Evolutionary conservation across 257 asterid genomes (phyloP).

Genomic region (Petunia secreta): DNA sequence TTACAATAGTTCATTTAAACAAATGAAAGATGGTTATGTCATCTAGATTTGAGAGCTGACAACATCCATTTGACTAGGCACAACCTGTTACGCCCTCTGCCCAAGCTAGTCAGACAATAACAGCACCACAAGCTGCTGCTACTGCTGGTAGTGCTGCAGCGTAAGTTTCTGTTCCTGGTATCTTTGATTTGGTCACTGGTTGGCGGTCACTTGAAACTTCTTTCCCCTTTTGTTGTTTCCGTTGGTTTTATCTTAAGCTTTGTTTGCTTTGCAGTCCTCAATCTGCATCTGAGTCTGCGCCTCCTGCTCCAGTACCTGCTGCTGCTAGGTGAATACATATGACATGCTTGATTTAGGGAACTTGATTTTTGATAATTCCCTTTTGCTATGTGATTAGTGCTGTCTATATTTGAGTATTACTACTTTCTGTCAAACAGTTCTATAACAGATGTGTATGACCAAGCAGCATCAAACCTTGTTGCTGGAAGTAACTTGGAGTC

Average conservation of each 20-base stretch:
- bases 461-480: slow-evolving; percentile 89
- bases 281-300: slow-evolving; percentile 61
- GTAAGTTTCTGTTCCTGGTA: slow-evolving; percentile 49
- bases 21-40: background rate
- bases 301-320: slow-evolving; percentile 43
- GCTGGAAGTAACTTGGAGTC: slow-evolving; percentile 75
- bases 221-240: background rate
- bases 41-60: slow-evolving; percentile 18
- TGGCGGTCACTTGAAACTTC: background rate
- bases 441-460: slow-evolving; percentile 63
- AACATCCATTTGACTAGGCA: slow-evolving; percentile 37
- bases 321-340: slow-evolving; percentile 52
- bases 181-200: slow-evolving; percentile 29
- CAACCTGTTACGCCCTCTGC: slow-evolving; percentile 59
- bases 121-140: slow-evolving; percentile 61
- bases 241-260: slow-evolving; percentile 4
- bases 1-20: background rate
- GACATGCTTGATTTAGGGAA: slow-evolving; percentile 26
- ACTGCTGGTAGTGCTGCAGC: slow-evolving; percentile 52
- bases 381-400: background rate
- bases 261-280: slow-evolving; percentile 51
- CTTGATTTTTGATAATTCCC: background rate
- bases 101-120: slow-evolving; percentile 58
- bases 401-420: background rate
- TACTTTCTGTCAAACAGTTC: slow-evolving; percentile 48